These are phyloP conservation scores for Geotrichum histeridarum DNA, from an alignment of 1,139 yeast genomes.

Conservation along the genomic window DNA sequence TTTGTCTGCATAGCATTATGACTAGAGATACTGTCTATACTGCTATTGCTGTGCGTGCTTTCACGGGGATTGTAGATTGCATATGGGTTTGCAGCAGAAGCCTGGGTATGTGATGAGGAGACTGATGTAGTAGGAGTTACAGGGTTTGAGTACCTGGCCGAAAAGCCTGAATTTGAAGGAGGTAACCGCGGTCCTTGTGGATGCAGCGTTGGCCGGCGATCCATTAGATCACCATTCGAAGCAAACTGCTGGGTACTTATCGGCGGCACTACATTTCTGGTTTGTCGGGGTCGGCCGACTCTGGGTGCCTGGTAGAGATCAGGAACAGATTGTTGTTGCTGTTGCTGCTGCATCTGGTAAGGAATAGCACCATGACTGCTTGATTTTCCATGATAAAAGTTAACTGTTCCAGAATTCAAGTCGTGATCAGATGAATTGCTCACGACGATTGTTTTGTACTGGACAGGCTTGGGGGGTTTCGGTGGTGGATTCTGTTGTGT, in stretches of 20 bases:
- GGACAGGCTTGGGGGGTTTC: conserved; percentile 10
- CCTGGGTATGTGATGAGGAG: background rate
- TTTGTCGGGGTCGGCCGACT: background rate
- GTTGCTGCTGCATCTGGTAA: background rate
- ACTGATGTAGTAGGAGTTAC: background rate
- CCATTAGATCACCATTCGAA: background rate
- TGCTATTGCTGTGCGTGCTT: conserved; percentile 7
- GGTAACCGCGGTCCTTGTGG: conserved; percentile 19
- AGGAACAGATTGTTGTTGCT: background rate
- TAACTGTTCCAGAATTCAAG: background rate
- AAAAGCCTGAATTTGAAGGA: conserved; percentile 15
- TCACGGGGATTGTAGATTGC: background rate
- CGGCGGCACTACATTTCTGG: background rate
- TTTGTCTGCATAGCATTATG: conserved; percentile 1
- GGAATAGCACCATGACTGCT: background rate
- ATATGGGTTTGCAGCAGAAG: background rate
- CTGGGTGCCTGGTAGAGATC: background rate
- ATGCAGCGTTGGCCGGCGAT: conserved; percentile 9
- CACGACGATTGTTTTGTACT: conserved; percentile 2
- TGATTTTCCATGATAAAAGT: background rate
- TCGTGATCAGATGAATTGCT: background rate
- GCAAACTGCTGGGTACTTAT: background rate
- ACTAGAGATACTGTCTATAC: conserved; percentile 6
- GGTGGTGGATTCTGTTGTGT: background rate
- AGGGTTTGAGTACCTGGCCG: conserved; percentile 5